phyloP scores from a whole-genome alignment of 345 rosid genomes.

The Garcia nutans region DNA sequence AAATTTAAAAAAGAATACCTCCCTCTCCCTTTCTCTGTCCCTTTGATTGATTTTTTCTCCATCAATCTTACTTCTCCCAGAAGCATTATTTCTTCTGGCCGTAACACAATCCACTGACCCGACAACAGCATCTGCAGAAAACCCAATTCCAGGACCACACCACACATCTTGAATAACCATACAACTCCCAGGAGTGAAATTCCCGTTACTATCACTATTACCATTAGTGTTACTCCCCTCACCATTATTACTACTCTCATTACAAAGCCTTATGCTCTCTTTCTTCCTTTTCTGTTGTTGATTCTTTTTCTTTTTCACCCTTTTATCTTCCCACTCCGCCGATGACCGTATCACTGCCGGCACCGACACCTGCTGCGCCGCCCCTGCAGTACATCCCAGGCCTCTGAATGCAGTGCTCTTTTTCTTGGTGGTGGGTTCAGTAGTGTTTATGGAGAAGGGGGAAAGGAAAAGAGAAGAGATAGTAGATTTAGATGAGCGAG shows the following conservation, averaged over 20 bases:
- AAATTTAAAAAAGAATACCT: slow-evolving; percentile 18
- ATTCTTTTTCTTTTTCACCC: slow-evolving; percentile 44
- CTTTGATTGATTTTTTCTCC: slow-evolving; percentile 43
- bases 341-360: slow-evolving; percentile 77
- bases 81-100: slow-evolving; percentile 53
- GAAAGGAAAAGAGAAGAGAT: slow-evolving; percentile 51
- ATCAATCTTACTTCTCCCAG: slow-evolving; percentile 65
- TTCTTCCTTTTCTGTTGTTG: slow-evolving; percentile 38
- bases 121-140: slow-evolving; percentile 66
- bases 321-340: slow-evolving; percentile 74
- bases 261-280: slow-evolving; percentile 26
- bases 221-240: slow-evolving; percentile 6
- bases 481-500: slow-evolving; percentile 43
- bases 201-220: slow-evolving; percentile 11
- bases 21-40: slow-evolving; percentile 24
- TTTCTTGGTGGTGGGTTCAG: slow-evolving; percentile 36
- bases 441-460: slow-evolving; percentile 24
- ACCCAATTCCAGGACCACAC: slow-evolving; percentile 93
- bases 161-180: slow-evolving; percentile 72
- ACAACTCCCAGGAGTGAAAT: slow-evolving; percentile 33
- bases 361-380: slow-evolving; percentile 78
- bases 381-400: slow-evolving; percentile 70
- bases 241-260: slow-evolving; percentile 17
- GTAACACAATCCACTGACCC: slow-evolving; percentile 64
- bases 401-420: slow-evolving; percentile 58